Evolutionary conservation across 805 yeast genomes (phyloP).

Genomic region (Starmerella bacillaris): DNA sequence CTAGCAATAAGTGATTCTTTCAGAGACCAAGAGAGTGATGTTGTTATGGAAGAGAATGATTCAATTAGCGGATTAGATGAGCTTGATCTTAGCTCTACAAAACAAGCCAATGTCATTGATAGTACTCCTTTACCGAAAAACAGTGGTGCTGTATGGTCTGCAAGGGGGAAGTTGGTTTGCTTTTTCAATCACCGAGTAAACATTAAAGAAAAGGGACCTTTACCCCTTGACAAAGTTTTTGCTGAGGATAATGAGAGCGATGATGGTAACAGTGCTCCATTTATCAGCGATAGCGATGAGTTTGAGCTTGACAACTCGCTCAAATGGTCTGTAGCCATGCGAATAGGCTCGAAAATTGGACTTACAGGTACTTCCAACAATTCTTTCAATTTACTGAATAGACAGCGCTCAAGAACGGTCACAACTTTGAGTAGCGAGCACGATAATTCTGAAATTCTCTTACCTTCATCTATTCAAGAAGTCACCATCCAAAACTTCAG

Average conservation of each 20-base stretch:
- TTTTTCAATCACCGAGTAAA: slow-evolving; percentile 38
- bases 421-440: slow-evolving; percentile 1
- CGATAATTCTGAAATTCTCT: not conserved
- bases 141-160: slow-evolving; percentile 82
- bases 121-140: slow-evolving; percentile 84
- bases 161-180: slow-evolving; percentile 60
- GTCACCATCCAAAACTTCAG: slow-evolving; percentile 29
- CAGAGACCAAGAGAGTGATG: too few species aligned
- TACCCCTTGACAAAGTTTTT: slow-evolving; percentile 15
- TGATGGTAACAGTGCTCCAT: slow-evolving; percentile 9
- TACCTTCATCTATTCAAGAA: too few species aligned
- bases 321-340: slow-evolving; percentile 11
- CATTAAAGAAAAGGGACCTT: slow-evolving; percentile 9
- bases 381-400: not conserved
- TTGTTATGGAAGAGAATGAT: not conserved
- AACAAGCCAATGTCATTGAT: slow-evolving; percentile 30
- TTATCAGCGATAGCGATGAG: slow-evolving; percentile 14
- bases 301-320: slow-evolving; percentile 8
- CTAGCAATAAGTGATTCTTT: too few species aligned
- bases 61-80: slow-evolving; percentile 1
- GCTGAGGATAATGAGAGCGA: slow-evolving; percentile 13
- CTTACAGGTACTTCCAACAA: not conserved
- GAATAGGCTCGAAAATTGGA: not conserved
- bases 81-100: not conserved
- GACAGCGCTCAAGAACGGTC: slow-evolving; percentile 1